These are phyloP conservation scores for Kuraishia borneana DNA, from an alignment of 805 yeast genomes.

Conservation along the genomic window DNA sequence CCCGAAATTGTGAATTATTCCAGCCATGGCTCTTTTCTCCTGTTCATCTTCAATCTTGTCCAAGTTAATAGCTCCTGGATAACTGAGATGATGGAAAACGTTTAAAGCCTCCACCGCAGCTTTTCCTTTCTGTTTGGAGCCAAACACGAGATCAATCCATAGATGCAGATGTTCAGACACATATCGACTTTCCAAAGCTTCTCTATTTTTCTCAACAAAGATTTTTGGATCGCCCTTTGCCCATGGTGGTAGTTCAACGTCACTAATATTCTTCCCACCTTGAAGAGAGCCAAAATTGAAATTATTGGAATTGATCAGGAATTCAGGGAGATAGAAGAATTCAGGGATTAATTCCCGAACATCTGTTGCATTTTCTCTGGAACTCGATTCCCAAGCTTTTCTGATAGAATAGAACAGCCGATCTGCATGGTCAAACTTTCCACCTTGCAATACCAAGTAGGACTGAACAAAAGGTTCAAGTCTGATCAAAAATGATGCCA, in stretches of 20 bases:
- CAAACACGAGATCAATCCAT: conserved; percentile 85
- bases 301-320: conserved; percentile 50
- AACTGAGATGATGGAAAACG: conserved; percentile 77
- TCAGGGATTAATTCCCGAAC: conserved; percentile 85
- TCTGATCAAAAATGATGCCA: conserved; percentile 67
- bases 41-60: conserved; percentile 63
- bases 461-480: conserved; percentile 75
- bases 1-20: conserved; percentile 85
- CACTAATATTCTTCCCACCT: conserved; percentile 38
- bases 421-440: conserved; percentile 83
- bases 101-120: conserved; percentile 58
- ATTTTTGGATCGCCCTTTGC: conserved; percentile 66
- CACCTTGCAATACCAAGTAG: conserved; percentile 72
- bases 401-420: conserved; percentile 62
- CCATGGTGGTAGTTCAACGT: conserved; percentile 77
- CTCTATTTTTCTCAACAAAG: conserved; percentile 65
- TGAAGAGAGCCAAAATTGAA: conserved; percentile 67
- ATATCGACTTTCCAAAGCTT: conserved; percentile 74
- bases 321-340: conserved; percentile 74
- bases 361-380: conserved; percentile 73
- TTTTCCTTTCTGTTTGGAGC: conserved; percentile 64
- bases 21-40: conserved; percentile 67
- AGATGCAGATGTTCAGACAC: conserved; percentile 66
- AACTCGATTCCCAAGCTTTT: conserved; percentile 76
- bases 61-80: conserved; percentile 72